Evolutionary conservation across 345 rosid genomes (phyloP), one percentile per base, ranked within the genome.

Genomic region (Sonneratia caseolaris): DNA sequence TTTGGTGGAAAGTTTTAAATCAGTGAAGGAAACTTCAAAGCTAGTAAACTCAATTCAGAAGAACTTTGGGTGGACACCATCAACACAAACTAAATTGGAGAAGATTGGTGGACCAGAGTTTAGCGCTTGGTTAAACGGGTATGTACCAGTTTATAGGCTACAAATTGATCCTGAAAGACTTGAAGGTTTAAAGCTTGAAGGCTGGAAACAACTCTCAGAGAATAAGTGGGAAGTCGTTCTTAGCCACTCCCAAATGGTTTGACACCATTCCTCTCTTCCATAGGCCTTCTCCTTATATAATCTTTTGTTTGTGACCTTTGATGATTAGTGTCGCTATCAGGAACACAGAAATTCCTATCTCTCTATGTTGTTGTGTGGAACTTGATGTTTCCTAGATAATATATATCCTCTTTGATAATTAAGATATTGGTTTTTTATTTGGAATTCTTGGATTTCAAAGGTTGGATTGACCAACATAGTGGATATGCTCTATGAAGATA

Each of bases 181-280:
- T 51, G 76, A 73, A 51, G 89, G 83, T 81, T 75, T 85, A 66
- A 89, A 86, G 75, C 82, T 90, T 74, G 93, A 90, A 74, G 97
- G 98, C 48, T 88, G 98, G 97, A 85, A 79, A 74, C 76, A 84
- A 76, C 79, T 80, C 22, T 73, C 69, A 2, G 84, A 73, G 76
- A 82, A 85, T 84, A 84, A 72, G 81, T 86, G 84, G 87, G 95
- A 91, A 82, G 89, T 88, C 83, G 86, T 88, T 80, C 81, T 94
- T 84, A 90, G 97, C 48, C 96, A 91, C 81, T 84, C 96, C 66
- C 97, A 94, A 81, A 91, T 94, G 98, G 97, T 94, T 88, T 72
- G 79, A 71, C 70, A 66, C 72, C 75, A 76, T 72, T 74, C 68
- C 43, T 24, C 66, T 37, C 49, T 77, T 24, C 32, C 32, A 27